phyloP scores from a whole-genome alignment of 176 grass and related monocot genomes.

The Calamus simplicifolius region DNA sequence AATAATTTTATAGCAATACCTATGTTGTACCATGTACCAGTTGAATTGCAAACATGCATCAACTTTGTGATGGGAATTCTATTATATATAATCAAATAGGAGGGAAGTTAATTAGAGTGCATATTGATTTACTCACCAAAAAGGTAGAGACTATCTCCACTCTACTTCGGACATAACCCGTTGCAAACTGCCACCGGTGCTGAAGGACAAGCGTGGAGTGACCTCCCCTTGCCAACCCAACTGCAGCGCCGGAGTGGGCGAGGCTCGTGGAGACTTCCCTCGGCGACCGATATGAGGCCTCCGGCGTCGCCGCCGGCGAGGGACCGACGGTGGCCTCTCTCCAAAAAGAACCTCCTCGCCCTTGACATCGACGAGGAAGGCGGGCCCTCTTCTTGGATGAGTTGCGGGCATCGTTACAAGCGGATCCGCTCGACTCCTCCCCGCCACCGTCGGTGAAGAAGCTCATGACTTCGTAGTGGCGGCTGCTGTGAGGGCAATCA shows the following conservation, averaged over 20 bases:
- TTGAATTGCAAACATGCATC: background rate
- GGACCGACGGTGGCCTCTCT: background rate
- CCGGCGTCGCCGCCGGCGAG: background rate
- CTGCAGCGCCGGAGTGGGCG: background rate
- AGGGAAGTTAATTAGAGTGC: background rate
- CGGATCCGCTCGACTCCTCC: constrained; percentile 1
- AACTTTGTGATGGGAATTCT: background rate
- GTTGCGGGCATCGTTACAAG: background rate
- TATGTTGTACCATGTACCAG: background rate
- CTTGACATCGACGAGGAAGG: background rate
- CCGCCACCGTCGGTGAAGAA: background rate
- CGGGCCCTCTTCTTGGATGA: background rate
- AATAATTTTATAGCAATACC: no score
- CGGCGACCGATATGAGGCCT: background rate
- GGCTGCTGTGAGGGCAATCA: background rate
- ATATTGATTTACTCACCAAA: background rate
- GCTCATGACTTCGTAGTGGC: background rate
- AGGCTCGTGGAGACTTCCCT: background rate
- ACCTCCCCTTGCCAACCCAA: background rate
- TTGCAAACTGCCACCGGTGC: background rate
- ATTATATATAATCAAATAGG: background rate
- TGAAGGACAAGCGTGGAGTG: background rate
- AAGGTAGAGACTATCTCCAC: background rate
- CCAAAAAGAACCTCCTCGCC: background rate
- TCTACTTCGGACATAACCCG: background rate